These are phyloP conservation scores for Batkoa obscura DNA, from an alignment of 371 early-diverging fungal species.

Conservation along the genomic window DNA sequence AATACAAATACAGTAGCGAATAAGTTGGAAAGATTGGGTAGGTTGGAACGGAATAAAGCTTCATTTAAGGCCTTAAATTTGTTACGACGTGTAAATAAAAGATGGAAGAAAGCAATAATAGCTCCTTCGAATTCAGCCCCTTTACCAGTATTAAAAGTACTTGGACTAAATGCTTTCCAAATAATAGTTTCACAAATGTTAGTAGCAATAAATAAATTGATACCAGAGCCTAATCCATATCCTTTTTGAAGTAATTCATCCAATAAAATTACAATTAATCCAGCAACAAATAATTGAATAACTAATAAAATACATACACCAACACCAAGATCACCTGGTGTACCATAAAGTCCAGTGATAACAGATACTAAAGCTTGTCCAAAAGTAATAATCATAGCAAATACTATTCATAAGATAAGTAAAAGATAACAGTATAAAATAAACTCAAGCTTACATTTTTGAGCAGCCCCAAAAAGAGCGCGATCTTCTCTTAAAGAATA, in stretches of 20 bases:
- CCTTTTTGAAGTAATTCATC: constrained; percentile 99
- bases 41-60: constrained; percentile 90
- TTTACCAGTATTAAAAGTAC: constrained; percentile 90
- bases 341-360: constrained; percentile 95
- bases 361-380: constrained; percentile 97
- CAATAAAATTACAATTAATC: constrained; percentile 90
- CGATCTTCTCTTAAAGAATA: constrained; percentile 97
- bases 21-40: constrained; percentile 94
- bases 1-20: constrained; percentile 84
- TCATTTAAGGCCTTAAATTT: constrained; percentile 97
- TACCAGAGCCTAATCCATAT: constrained; percentile 99
- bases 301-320: constrained; percentile 86
- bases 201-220: constrained; percentile 98
- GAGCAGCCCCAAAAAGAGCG: constrained; percentile 93
- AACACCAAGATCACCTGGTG: constrained; percentile 84
- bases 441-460: constrained; percentile 83
- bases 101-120: constrained; percentile 86
- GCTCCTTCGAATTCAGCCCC: constrained; percentile 99
- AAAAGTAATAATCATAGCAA: constrained; percentile 85
- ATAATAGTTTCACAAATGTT: constrained; percentile 99
- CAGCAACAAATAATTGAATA: constrained; percentile 93
- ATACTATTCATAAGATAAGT: constrained; percentile 25
- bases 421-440: too few relatives aligned
- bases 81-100: constrained; percentile 87
- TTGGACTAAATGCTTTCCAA: constrained; percentile 98